These are phyloP conservation scores for Saururus chinensis DNA, from an alignment of 164 flowering plant species.

Conservation along the genomic window DNA sequence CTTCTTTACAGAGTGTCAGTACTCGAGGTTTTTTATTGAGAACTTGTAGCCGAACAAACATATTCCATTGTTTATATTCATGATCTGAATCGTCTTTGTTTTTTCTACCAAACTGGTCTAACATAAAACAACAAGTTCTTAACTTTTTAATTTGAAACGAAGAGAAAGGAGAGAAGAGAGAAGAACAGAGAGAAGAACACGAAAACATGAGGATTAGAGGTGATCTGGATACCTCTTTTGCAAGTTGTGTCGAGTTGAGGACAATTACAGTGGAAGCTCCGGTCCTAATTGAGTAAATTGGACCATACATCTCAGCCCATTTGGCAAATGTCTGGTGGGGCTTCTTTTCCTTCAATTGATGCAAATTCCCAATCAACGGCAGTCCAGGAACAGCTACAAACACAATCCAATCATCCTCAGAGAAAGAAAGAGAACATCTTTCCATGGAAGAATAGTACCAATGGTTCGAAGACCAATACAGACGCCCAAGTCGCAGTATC, in stretches of 20 bases:
- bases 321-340: slow-evolving; percentile 61
- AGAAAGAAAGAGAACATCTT: neutral
- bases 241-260: slow-evolving; percentile 56
- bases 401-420: neutral
- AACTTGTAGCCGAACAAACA: neutral
- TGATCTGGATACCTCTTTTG: slow-evolving; percentile 52
- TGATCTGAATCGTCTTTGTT: no score
- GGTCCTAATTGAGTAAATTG: slow-evolving; percentile 60
- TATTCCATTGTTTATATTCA: no score
- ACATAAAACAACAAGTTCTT: no score
- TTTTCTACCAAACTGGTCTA: no score
- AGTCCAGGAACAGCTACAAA: slow-evolving; percentile 65
- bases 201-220: no score
- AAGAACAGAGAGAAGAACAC: neutral
- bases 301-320: slow-evolving; percentile 70
- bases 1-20: no score
- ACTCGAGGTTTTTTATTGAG: no score
- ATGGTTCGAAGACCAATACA: neutral
- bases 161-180: no score
- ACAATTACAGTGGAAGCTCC: slow-evolving; percentile 67
- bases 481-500: no score
- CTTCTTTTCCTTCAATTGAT: slow-evolving; percentile 68
- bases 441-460: neutral
- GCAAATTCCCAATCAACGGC: slow-evolving; percentile 67
- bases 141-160: no score